Evolutionary conservation across 108 stramenopile species (phyloP).

Genomic region (Pseudonitzschia pungens): DNA sequence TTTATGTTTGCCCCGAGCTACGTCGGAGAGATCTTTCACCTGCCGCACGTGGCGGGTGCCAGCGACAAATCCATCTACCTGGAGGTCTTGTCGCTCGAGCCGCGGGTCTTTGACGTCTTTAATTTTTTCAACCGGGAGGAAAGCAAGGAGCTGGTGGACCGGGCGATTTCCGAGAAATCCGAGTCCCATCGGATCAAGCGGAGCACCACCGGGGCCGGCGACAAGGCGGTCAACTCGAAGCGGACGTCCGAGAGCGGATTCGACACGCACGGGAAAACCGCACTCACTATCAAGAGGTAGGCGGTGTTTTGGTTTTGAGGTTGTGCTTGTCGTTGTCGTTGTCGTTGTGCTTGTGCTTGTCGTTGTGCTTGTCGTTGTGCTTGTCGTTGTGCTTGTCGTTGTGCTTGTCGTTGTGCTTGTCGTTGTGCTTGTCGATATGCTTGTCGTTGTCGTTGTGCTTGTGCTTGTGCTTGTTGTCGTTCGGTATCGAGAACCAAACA

Average conservation of each 20-base stretch:
- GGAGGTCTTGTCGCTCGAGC: constrained; percentile 61
- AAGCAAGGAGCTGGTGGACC: constrained; percentile 58
- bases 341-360: too few species aligned
- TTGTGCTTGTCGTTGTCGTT: not conserved
- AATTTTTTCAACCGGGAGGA: constrained; percentile 79
- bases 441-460: too few species aligned
- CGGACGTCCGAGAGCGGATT: constrained; percentile 86
- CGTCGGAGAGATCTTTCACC: constrained; percentile 81
- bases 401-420: too few species aligned
- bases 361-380: too few species aligned
- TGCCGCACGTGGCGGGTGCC: constrained; percentile 66
- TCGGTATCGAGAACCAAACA: too few species aligned
- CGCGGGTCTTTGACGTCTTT: constrained; percentile 84
- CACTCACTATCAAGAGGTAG: constrained; percentile 63
- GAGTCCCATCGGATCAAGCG: constrained; percentile 79
- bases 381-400: too few species aligned
- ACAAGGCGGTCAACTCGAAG: constrained; percentile 54
- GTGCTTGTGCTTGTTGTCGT: too few species aligned
- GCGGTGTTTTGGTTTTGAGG: not conserved
- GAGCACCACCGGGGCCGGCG: constrained; percentile 71
- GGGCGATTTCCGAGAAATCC: constrained; percentile 61
- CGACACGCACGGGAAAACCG: constrained; percentile 78
- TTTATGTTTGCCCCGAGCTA: constrained; percentile 86
- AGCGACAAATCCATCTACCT: constrained; percentile 54
- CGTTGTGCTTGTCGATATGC: too few species aligned